Percentiles rank a stretch among this genome's conserved stretches.
phyloP scores from a whole-genome alignment of 768 basidiomycete species.

The Albatrellus ellisii region DNA sequence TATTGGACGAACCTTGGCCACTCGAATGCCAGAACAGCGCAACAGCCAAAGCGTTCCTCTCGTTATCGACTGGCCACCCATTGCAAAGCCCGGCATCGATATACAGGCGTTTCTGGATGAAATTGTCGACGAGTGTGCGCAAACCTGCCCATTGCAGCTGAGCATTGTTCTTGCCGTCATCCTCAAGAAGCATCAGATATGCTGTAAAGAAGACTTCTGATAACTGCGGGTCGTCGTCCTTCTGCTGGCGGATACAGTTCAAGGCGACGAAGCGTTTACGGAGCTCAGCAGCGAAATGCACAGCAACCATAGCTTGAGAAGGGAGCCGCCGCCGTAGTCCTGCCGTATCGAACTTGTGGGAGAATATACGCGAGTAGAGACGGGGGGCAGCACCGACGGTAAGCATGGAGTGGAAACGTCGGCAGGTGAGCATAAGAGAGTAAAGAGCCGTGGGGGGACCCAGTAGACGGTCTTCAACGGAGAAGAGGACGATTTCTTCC shows the following conservation, averaged over 20 bases:
- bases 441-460: conserved; percentile 45
- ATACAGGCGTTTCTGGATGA: conserved; percentile 4
- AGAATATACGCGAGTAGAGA: conserved; percentile 62
- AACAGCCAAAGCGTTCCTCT: conserved; percentile 9
- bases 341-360: conserved; percentile 48
- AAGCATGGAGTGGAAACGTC: conserved; percentile 33
- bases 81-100: conserved; percentile 2
- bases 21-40: conserved; percentile 14
- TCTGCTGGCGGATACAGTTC: conserved; percentile 2
- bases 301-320: conserved; percentile 24
- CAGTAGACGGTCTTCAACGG: conserved; percentile 29
- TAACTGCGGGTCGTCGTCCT: conserved; percentile 3
- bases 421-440: conserved; percentile 40
- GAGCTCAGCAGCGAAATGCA: conserved; percentile 28
- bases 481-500: conserved; percentile 59
- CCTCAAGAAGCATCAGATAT: conserved; percentile 12
- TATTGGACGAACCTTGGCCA: conserved; percentile 2
- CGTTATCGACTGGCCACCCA: conserved; percentile 9
- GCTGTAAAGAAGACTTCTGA: conserved; percentile 4
- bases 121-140: conserved; percentile 5
- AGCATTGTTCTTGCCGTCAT: conserved; percentile 8
- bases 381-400: conserved; percentile 41
- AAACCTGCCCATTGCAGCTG: conserved; percentile 6
- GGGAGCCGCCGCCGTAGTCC: conserved; percentile 38
- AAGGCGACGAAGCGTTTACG: conserved; percentile 7